Evolutionary conservation across 2,329 filamentous ascomycete genomes (phyloP), one percentile per base, ranked within the genome.

Genomic region (Hymenoscyphus salicellus): DNA sequence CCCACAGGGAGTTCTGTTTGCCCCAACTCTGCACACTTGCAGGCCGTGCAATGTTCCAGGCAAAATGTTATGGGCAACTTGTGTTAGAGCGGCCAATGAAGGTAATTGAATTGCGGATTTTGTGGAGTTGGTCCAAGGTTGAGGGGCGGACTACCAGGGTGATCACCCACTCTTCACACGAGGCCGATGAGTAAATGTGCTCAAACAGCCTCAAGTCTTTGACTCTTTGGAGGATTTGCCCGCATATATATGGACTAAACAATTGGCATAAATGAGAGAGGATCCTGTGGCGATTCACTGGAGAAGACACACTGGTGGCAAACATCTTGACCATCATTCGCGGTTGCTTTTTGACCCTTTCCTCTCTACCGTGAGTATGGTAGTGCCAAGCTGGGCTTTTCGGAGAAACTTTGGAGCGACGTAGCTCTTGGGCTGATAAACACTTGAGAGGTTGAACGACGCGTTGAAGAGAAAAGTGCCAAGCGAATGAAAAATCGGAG

Each of bases 191-290:
- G 26, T 26, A 62, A 62, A 62, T 62, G 17, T 62, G 60, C 60
- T 62, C 60, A 62, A 62, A 62, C 52, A 62, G 11, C 60, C 60
- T 62, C 60, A 62, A 60, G 30, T 32, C 16, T 11, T 26, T n/a
- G 46, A 52, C 14, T 28, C 14, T 28, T 52, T 52, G 46, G 46
- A 52, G 8, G 46, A 26, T 52, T 23, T 52, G 36, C 23, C 46
- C 20, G 46, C 46, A 52, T 52, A 26, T 26, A 26, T 11, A 52
- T 52, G 46, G 46, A 23, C 46, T 23, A 52, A 23, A 26, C 8
- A 5, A 14, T 52, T 52, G 46, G 46, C 46, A 52, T 26, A 26
- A 14, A 26, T 49, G 43, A n/a, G 38, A 43, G 38, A 11, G 6
- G 17, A 14, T 5, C 30, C 32, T 33, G 7, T 36, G 33, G 33